Conservation (phyloP, 2,329 filamentous ascomycete species). For the Clonostachys byssicola region DNA sequence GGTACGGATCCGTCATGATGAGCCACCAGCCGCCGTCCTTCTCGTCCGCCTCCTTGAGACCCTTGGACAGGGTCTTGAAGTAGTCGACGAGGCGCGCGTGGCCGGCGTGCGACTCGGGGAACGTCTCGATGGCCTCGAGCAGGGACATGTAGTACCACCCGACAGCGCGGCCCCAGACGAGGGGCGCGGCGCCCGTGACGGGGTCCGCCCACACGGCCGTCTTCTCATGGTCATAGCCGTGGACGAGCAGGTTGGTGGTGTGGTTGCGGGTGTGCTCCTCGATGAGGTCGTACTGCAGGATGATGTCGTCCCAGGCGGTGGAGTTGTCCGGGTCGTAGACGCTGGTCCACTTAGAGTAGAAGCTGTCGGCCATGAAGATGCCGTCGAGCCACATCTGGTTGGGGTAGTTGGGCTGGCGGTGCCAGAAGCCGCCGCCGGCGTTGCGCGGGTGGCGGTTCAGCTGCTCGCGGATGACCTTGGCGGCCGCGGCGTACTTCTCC, state of each 20-base stretch:
- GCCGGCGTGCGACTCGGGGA: conserved; percentile 29
- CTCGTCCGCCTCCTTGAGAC: conserved; percentile 35
- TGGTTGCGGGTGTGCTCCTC: conserved; percentile 32
- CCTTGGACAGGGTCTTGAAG: conserved; percentile 31
- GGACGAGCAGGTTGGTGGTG: conserved; percentile 38
- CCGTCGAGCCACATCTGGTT: conserved; percentile 58
- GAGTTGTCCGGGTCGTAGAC: conserved; percentile 28
- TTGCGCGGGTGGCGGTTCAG: conserved; percentile 45
- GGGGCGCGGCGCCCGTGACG: conserved; percentile 41
- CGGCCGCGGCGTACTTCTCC: conserved; percentile 42
- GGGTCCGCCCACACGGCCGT: conserved; percentile 46
- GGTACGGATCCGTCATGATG: conserved; percentile 45
- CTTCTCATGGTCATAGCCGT: conserved; percentile 48
- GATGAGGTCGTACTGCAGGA: conserved; percentile 39
- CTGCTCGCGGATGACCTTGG: conserved; percentile 37
- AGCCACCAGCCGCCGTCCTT: conserved; percentile 51
- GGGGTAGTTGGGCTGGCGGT: conserved; percentile 35
- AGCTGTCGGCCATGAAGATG: conserved; percentile 43
- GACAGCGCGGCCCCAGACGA: conserved; percentile 48
- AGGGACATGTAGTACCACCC: conserved; percentile 51
- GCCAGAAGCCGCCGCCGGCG: conserved; percentile 49
- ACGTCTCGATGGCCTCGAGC: conserved; percentile 42
- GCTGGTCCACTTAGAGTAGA: conserved; percentile 33
- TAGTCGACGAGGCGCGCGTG: conserved; percentile 28
- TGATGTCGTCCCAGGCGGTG: conserved; percentile 37